These are phyloP conservation scores for Euphorbia tirucalli DNA, from an alignment of 345 rosid genomes.

Conservation along the genomic window DNA sequence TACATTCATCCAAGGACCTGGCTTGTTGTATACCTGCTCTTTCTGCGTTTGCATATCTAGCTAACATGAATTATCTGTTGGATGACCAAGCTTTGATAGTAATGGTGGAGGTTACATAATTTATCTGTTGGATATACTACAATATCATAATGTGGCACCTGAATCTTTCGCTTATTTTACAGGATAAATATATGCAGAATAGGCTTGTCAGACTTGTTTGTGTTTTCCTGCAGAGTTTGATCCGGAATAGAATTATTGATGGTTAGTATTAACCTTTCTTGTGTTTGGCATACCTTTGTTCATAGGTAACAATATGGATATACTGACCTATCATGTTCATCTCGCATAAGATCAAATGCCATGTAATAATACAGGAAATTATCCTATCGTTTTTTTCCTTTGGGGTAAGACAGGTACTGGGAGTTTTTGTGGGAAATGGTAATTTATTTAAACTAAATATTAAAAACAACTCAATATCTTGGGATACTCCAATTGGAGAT, in stretches of 20 bases:
- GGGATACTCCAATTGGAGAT: not conserved
- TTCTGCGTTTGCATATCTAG: not conserved
- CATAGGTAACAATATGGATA: not conserved
- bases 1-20: not conserved
- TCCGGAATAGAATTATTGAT: slow-evolving; percentile 83
- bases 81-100: not conserved
- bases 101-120: not conserved
- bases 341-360: not conserved
- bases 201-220: slow-evolving; percentile 98
- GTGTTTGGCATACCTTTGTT: not conserved
- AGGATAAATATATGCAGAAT: slow-evolving; percentile 99
- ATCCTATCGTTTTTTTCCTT: not conserved
- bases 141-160: not conserved
- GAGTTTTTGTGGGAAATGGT: not conserved
- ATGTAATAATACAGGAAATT: not conserved
- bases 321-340: not conserved
- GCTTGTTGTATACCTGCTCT: not conserved
- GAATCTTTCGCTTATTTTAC: slow-evolving; percentile 32
- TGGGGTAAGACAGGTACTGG: not conserved
- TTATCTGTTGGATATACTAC: not conserved
- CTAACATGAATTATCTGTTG: not conserved
- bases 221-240: slow-evolving; percentile 92
- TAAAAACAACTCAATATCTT: not conserved
- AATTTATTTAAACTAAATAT: not conserved
- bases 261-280: slow-evolving; percentile 40